Conservation (phyloP, 805 yeast genomes). For the Tetrapisispora pingtungensis region DNA sequence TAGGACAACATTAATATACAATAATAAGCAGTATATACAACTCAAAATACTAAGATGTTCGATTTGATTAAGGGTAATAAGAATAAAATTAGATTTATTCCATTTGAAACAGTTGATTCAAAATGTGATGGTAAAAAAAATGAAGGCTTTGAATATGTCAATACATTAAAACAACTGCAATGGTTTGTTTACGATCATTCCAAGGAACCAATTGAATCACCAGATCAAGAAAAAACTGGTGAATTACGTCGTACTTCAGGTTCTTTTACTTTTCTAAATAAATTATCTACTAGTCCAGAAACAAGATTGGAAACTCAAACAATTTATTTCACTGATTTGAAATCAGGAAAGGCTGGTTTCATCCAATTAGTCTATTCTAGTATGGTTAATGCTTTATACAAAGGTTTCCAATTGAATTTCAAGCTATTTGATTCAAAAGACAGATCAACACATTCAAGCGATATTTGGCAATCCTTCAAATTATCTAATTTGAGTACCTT, state of each 20-base stretch:
- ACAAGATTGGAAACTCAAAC: conserved; percentile 47
- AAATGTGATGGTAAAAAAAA: not conserved
- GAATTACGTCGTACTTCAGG: conserved; percentile 2
- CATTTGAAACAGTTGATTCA: conserved; percentile 2
- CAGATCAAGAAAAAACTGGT: not conserved
- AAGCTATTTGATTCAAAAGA: conserved; percentile 28
- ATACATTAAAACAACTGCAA: conserved; percentile 1
- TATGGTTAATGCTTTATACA: conserved; percentile 40
- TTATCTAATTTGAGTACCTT: conserved; percentile 19
- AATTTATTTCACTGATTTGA: conserved; percentile 41
- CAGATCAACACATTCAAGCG: conserved; percentile 21
- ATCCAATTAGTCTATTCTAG: conserved; percentile 45
- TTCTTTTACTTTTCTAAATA: conserved; percentile 1
- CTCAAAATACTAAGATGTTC: conserved; percentile 1
- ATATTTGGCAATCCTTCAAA: conserved; percentile 41
- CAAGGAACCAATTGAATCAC: conserved; percentile 2
- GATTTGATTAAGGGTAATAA: not conserved
- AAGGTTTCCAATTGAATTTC: conserved; percentile 45
- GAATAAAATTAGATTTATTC: conserved; percentile 7
- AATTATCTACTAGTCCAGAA: conserved; percentile 3
- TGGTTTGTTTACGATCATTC: conserved; percentile 5
- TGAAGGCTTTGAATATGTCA: not conserved
- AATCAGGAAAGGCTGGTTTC: conserved; percentile 36
- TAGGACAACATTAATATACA: too few relatives aligned
- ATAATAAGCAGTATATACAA: too few relatives aligned